Conservation (phyloP, 768 basidiomycete species). For the Boletus rufocinnamomeus region DNA sequence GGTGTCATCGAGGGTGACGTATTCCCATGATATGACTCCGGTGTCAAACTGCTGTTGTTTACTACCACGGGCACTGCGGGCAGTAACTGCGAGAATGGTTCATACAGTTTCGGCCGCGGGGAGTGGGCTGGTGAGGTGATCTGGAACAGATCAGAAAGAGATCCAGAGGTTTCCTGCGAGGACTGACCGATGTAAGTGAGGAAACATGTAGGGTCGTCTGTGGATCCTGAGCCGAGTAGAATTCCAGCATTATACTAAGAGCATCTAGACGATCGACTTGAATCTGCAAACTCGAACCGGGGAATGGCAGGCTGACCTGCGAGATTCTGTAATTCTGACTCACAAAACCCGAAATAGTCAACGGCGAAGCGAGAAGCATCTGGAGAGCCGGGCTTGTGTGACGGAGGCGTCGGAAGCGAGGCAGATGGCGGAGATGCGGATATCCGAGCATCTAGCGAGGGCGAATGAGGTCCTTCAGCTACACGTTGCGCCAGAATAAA, state of each 20-base stretch:
- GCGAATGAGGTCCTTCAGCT: conserved; percentile 70
- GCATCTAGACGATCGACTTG: conserved; percentile 47
- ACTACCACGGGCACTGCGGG: conserved; percentile 27
- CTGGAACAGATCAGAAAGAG: conserved; percentile 34
- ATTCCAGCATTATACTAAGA: conserved; percentile 67
- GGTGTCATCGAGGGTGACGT: conserved; percentile 46
- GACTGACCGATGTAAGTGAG: conserved; percentile 51
- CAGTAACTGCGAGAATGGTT: conserved; percentile 39
- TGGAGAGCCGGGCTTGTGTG: conserved; percentile 71
- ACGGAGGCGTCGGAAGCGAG: conserved; percentile 79
- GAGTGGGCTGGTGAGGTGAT: conserved; percentile 49
- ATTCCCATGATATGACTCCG: conserved; percentile 62
- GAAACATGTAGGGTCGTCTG: conserved; percentile 52
- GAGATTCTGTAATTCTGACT: conserved; percentile 56
- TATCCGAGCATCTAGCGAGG: conserved; percentile 74
- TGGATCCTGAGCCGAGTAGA: conserved; percentile 65
- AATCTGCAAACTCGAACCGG: conserved; percentile 1
- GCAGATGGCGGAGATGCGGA: conserved; percentile 69
- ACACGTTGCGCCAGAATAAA: conserved; percentile 75
- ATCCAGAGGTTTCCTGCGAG: neutral
- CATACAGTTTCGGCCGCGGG: conserved; percentile 42
- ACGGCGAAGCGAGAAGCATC: conserved; percentile 68
- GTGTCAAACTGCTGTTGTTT: conserved; percentile 47
- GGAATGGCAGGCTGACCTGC: conserved; percentile 49
- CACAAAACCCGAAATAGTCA: conserved; percentile 64